These are phyloP conservation scores for Aspergillus fructus DNA, from an alignment of 2,329 filamentous ascomycete species.

Conservation along the genomic window DNA sequence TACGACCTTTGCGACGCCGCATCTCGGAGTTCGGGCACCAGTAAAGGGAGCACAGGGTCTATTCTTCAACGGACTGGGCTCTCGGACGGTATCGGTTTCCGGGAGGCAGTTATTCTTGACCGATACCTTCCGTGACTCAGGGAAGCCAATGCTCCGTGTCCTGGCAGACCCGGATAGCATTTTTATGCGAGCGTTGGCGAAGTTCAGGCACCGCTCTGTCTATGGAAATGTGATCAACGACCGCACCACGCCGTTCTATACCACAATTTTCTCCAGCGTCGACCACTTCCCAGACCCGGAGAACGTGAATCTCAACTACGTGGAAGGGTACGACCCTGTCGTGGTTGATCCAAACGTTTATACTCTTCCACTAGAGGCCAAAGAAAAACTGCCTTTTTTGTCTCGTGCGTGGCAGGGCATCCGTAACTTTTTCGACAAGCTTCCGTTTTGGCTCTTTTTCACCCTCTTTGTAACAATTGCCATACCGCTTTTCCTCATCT, in stretches of 20 bases:
- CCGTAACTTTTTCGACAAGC: slow-evolving; percentile 47
- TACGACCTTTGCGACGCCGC: slow-evolving; percentile 84
- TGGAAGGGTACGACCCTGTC: slow-evolving; percentile 71
- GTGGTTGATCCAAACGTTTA: slow-evolving; percentile 61
- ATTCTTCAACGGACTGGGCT: slow-evolving; percentile 81
- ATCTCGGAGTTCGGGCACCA: slow-evolving; percentile 73
- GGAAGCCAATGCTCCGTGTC: slow-evolving; percentile 74
- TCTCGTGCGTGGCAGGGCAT: slow-evolving; percentile 35
- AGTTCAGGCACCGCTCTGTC: slow-evolving; percentile 72
- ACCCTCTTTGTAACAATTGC: slow-evolving; percentile 72
- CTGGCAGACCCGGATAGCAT: slow-evolving; percentile 81
- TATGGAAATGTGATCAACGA: slow-evolving; percentile 91
- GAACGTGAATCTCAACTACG: slow-evolving; percentile 68
- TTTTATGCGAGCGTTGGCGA: slow-evolving; percentile 75
- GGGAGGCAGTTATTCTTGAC: slow-evolving; percentile 85
- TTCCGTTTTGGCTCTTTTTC: slow-evolving; percentile 66
- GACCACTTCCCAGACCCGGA: slow-evolving; percentile 74
- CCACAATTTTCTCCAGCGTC: slow-evolving; percentile 71
- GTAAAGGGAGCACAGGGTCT: slow-evolving; percentile 64
- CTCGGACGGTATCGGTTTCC: slow-evolving; percentile 76
- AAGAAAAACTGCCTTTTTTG: slow-evolving; percentile 21
- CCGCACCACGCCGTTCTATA: slow-evolving; percentile 77
- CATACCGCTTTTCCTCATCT: slow-evolving; percentile 68
- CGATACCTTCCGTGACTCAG: slow-evolving; percentile 80
- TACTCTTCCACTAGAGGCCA: slow-evolving; percentile 28